Percentiles rank a stretch among this genome's conserved stretches.
phyloP scores from a whole-genome alignment of 148 eudicot species.

The Rhododendron kiyosumense region DNA sequence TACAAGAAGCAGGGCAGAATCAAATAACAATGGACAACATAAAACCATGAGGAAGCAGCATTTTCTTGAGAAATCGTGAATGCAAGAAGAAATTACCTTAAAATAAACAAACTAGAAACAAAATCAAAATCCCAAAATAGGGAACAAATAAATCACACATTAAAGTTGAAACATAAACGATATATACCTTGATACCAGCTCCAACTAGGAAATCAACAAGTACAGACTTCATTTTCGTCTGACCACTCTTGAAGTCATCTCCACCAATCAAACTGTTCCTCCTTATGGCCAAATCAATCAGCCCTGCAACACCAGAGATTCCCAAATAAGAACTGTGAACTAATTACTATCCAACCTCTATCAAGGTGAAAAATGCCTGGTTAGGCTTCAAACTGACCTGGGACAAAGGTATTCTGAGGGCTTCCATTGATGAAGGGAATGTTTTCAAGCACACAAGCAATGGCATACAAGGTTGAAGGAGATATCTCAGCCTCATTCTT shows the following conservation, averaged over 20 bases:
- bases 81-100: neutral
- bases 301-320: constrained; percentile 28
- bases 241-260: constrained; percentile 99
- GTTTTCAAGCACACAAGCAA: constrained; percentile 84
- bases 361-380: neutral
- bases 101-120: neutral
- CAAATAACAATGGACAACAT: neutral
- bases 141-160: neutral
- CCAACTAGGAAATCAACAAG: constrained; percentile 99
- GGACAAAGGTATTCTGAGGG: constrained; percentile 98
- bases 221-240: constrained; percentile 97
- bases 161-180: too few species aligned
- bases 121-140: neutral
- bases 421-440: constrained; percentile 95
- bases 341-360: neutral
- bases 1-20: too few species aligned
- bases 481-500: constrained; percentile 89
- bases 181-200: constrained; percentile 93
- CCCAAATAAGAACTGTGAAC: neutral
- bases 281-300: constrained; percentile 82
- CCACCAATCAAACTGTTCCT: constrained; percentile 91
- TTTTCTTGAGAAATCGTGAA: neutral
- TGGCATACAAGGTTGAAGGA: constrained; percentile 80
- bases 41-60: neutral
- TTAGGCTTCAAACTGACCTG: constrained; percentile 34